phyloP scores from a whole-genome alignment of 2,329 filamentous ascomycete species.

The Alternaria sp. region DNA sequence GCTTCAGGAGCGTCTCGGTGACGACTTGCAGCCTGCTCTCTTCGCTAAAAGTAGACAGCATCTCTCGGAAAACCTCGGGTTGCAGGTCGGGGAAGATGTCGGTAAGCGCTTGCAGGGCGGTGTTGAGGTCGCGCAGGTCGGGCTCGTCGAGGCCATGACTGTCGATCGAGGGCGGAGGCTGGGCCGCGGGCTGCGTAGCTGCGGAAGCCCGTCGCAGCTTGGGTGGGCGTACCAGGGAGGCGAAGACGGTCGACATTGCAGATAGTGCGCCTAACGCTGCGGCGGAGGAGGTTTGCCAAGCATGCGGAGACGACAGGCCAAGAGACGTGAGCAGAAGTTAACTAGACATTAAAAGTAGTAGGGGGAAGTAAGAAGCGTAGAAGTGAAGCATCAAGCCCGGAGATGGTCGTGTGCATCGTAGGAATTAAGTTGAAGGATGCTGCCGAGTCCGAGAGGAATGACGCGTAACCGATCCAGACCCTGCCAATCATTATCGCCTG shows the following conservation, averaged over 20 bases:
- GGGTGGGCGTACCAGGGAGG: slow-evolving; percentile 42
- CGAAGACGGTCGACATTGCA: slow-evolving; percentile 46
- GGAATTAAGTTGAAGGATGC: not conserved
- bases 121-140: slow-evolving; percentile 73
- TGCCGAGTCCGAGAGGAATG: slow-evolving; percentile 7
- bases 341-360: slow-evolving; percentile 21
- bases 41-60: slow-evolving; percentile 75
- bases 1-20: slow-evolving; percentile 77
- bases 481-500: slow-evolving; percentile 15
- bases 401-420: slow-evolving; percentile 1
- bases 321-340: slow-evolving; percentile 2
- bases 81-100: slow-evolving; percentile 82
- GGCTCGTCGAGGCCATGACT: slow-evolving; percentile 56
- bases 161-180: slow-evolving; percentile 2
- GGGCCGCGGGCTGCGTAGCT: slow-evolving; percentile 10
- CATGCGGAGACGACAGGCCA: slow-evolving; percentile 5
- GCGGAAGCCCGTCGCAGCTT: slow-evolving; percentile 25
- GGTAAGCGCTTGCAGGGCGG: slow-evolving; percentile 70
- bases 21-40: slow-evolving; percentile 79
- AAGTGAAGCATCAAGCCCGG: not conserved
- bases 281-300: not conserved
- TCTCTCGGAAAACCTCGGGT: slow-evolving; percentile 81
- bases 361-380: slow-evolving; percentile 1
- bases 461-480: slow-evolving; percentile 20
- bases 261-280: slow-evolving; percentile 13